Percentiles rank a stretch among this genome's conserved stretches.
Evolutionary conservation across 345 rosid species (phyloP).

Genomic region (Aurinia saxatilis): DNA sequence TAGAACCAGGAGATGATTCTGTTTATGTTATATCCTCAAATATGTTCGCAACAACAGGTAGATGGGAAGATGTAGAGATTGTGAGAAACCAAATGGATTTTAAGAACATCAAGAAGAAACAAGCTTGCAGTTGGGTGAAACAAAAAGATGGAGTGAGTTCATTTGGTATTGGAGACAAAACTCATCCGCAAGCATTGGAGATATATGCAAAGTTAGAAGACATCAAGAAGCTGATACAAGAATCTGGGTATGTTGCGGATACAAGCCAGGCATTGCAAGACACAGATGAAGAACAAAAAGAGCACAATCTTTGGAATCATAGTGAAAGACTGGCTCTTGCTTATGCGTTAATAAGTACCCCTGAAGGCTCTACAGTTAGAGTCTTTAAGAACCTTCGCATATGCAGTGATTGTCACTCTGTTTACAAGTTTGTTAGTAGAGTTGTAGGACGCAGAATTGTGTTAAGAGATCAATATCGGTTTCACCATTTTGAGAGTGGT

Average conservation of each 20-base stretch:
- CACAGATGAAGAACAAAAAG: constrained; percentile 90
- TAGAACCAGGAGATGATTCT: constrained; percentile 74
- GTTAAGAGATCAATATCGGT: constrained; percentile 68
- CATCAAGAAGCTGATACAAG: constrained; percentile 65
- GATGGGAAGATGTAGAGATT: constrained; percentile 68
- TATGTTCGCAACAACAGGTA: constrained; percentile 73
- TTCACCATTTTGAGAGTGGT: constrained; percentile 76
- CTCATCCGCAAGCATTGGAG: constrained; percentile 47
- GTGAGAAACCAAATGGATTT: constrained; percentile 71
- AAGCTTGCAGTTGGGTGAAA: constrained; percentile 95
- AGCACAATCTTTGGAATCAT: constrained; percentile 81
- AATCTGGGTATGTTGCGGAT: constrained; percentile 74
- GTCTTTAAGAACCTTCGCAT: constrained; percentile 85
- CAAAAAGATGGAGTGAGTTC: constrained; percentile 47
- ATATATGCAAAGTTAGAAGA: constrained; percentile 70
- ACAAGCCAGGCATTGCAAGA: constrained; percentile 78
- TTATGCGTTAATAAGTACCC: constrained; percentile 50
- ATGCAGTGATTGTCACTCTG: constrained; percentile 76
- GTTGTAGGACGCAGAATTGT: constrained; percentile 43
- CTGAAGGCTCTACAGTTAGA: constrained; percentile 50
- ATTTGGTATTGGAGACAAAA: constrained; percentile 71
- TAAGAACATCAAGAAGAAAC: constrained; percentile 63
- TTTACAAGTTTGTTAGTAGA: constrained; percentile 65
- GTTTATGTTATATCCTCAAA: constrained; percentile 81
- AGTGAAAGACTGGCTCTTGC: constrained; percentile 92